A percentile compares a stretch with the other conserved stretches of the same genome.
Conservation (phyloP, 2,329 filamentous ascomycete genomes). For the Cephalotrichum gorgonifer region DNA sequence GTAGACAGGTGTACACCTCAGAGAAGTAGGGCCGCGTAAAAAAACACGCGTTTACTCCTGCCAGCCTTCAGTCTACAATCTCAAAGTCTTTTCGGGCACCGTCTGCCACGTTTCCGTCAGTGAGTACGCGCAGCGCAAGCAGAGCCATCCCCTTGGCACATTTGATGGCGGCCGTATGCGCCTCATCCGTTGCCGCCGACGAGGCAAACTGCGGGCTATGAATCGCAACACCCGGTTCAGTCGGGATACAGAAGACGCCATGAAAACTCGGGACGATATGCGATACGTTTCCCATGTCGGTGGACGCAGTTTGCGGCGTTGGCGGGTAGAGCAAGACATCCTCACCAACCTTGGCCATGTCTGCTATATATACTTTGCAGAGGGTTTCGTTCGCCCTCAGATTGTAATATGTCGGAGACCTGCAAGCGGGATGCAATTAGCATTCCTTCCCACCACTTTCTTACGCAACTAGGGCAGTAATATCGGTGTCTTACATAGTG, state of each 20-base stretch:
- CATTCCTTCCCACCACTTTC: neutral
- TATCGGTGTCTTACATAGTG: slow-evolving; percentile 14
- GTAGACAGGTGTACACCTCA: too few relatives aligned
- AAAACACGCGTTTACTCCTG: too few relatives aligned
- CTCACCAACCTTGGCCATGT: slow-evolving; percentile 26
- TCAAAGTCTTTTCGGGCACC: neutral
- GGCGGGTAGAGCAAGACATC: slow-evolving; percentile 18
- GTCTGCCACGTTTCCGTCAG: neutral
- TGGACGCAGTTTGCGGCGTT: slow-evolving; percentile 22
- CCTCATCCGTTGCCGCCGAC: slow-evolving; percentile 25
- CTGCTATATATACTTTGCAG: slow-evolving; percentile 28
- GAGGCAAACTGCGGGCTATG: slow-evolving; percentile 29
- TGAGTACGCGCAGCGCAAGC: slow-evolving; percentile 19
- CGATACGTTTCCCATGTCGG: slow-evolving; percentile 42
- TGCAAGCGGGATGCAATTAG: neutral
- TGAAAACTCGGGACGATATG: slow-evolving; percentile 36
- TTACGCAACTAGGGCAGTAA: neutral
- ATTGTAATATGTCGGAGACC: slow-evolving; percentile 27
- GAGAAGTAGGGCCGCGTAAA: too few relatives aligned
- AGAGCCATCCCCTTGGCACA: slow-evolving; percentile 34
- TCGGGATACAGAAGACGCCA: slow-evolving; percentile 30
- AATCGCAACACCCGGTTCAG: slow-evolving; percentile 13
- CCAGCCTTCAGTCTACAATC: neutral
- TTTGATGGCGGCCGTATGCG: slow-evolving; percentile 27
- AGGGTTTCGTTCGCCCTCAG: slow-evolving; percentile 32